Evolutionary conservation across 257 asterid species (phyloP).

Genomic region (Cinchona pubescens): DNA sequence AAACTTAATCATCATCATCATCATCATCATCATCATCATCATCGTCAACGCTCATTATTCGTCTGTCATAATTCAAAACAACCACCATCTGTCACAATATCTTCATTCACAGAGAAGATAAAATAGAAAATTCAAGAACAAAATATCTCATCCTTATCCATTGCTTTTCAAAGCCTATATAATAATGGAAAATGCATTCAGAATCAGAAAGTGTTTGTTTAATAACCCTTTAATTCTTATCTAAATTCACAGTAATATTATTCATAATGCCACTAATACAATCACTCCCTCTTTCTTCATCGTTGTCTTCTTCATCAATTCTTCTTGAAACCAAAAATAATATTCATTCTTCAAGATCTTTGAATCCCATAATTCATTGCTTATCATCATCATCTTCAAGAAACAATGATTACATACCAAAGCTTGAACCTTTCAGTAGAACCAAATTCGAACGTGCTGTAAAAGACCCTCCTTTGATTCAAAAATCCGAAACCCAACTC

Average conservation of each 20-base stretch:
- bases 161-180: constrained; percentile 4
- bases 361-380: constrained; percentile 40
- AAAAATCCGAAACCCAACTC: constrained; percentile 65
- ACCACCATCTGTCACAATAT: neutral
- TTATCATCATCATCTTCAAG: constrained; percentile 64
- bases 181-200: neutral
- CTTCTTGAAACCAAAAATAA: constrained; percentile 31
- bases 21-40: neutral
- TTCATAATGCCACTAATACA: constrained; percentile 47
- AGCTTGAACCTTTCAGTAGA: constrained; percentile 88
- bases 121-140: neutral
- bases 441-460: constrained; percentile 62
- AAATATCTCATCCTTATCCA: constrained; percentile 67
- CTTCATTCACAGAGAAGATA: neutral
- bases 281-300: constrained; percentile 36
- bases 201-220: neutral
- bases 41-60: constrained; percentile 25
- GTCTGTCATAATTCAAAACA: neutral
- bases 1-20: neutral
- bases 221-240: neutral
- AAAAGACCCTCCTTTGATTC: constrained; percentile 82
- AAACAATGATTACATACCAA: constrained; percentile 50
- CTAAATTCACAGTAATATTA: constrained; percentile 1
- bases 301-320: constrained; percentile 19
- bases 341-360: constrained; percentile 25